Evolutionary conservation across 2,329 filamentous ascomycete species (phyloP).

Genomic region (Ophiocordyceps unilateralis): DNA sequence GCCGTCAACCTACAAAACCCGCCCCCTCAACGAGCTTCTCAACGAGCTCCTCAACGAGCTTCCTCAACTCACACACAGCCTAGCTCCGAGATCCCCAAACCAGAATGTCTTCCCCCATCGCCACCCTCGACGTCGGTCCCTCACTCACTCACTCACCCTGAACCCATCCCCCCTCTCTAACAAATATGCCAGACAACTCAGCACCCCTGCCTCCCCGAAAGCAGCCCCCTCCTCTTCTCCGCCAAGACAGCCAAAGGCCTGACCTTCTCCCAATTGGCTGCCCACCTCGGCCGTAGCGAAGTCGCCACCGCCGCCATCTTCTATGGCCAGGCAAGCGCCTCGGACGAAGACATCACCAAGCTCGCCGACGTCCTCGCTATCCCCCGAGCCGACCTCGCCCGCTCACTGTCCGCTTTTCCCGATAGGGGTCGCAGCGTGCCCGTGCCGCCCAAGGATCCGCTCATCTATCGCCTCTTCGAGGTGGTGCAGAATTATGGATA

Average conservation of each 20-base stretch:
- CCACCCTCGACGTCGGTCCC: neutral
- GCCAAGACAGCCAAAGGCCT: constrained; percentile 63
- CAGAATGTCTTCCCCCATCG: too few species aligned
- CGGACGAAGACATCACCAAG: constrained; percentile 46
- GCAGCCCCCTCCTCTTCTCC: constrained; percentile 35
- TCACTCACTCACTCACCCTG: neutral
- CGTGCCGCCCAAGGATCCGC: constrained; percentile 20
- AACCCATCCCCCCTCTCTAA: neutral
- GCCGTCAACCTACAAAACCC: too few species aligned
- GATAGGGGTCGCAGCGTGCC: constrained; percentile 52
- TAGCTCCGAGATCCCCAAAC: too few species aligned
- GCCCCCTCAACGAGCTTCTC: too few species aligned
- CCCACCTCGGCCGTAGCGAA: constrained; percentile 59
- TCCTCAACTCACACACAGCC: too few species aligned
- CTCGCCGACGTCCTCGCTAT: constrained; percentile 51
- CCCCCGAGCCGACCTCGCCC: constrained; percentile 34
- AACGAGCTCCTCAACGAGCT: too few species aligned
- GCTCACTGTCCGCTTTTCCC: constrained; percentile 55
- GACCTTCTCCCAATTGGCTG: constrained; percentile 63
- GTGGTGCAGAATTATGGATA: constrained; percentile 96
- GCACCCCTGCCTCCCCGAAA: neutral
- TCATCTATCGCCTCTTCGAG: constrained; percentile 80
- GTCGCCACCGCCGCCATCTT: constrained; percentile 78
- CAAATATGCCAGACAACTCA: neutral
- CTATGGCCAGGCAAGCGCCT: constrained; percentile 71